Evolutionary conservation across 768 basidiomycete species (phyloP).

Genomic region (Clitopilus passeckerianus): DNA sequence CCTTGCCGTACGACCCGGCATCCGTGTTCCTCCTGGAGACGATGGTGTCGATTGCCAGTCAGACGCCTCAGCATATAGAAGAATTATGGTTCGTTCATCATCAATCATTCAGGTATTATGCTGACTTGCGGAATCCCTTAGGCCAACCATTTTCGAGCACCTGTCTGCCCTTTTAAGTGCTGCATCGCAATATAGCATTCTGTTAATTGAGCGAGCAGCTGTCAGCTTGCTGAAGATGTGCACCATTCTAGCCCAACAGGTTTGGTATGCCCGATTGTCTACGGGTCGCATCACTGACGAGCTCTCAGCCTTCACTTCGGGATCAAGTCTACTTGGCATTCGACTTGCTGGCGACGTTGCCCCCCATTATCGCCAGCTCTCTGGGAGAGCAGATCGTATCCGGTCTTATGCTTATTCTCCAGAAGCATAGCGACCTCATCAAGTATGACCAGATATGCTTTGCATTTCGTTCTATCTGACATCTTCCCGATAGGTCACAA

Average conservation of each 20-base stretch:
- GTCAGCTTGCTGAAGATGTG: conserved; percentile 86
- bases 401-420: conserved; percentile 76
- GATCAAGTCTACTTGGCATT: conserved; percentile 96
- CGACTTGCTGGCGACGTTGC: conserved; percentile 81
- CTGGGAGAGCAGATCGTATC: conserved; percentile 91
- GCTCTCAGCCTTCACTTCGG: conserved; percentile 63
- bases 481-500: conserved; percentile 51
- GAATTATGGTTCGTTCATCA: conserved; percentile 75
- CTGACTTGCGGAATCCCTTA: conserved; percentile 20
- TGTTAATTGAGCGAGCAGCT: conserved; percentile 92
- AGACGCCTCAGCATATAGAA: conserved; percentile 72
- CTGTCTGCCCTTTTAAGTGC: conserved; percentile 74
- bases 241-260: conserved; percentile 74
- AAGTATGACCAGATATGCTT: conserved; percentile 32
- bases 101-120: background rate
- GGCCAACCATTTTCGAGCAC: conserved; percentile 95
- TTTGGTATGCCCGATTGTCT: conserved; percentile 22
- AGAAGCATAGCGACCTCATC: conserved; percentile 69
- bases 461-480: background rate
- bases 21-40: conserved; percentile 92
- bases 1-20: conserved; percentile 90
- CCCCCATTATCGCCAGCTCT: conserved; percentile 67
- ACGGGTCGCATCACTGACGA: conserved; percentile 5
- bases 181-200: conserved; percentile 77
- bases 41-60: conserved; percentile 85